A percentile compares a stretch with the other conserved stretches of the same genome.
Conservation (phyloP, 176 grass and related monocot species). For the Paspalum vaginatum region DNA sequence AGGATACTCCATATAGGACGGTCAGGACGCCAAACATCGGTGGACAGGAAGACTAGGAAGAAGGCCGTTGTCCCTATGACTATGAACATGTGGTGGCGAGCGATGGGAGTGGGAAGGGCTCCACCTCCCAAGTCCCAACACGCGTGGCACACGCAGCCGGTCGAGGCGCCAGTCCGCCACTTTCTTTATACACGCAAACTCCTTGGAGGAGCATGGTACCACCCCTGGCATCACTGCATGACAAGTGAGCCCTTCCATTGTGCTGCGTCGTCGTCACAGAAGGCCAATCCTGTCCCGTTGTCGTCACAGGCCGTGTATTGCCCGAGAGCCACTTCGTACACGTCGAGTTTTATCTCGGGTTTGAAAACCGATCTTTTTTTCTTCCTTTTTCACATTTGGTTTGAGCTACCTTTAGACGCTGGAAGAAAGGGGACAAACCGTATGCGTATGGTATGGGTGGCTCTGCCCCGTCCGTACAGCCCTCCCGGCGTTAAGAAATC, state of each 20-base stretch:
- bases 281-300: not conserved
- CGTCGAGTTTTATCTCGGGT: too few relatives aligned
- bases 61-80: slow-evolving; percentile 8
- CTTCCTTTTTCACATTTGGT: too few relatives aligned
- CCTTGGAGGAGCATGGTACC: too few relatives aligned
- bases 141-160: slow-evolving; percentile 29
- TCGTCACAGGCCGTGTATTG: too few relatives aligned
- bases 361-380: too few relatives aligned
- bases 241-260: not conserved
- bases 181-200: slow-evolving; percentile 6
- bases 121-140: slow-evolving; percentile 29
- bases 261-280: not conserved
- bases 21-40: not conserved
- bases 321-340: too few relatives aligned
- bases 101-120: slow-evolving; percentile 4
- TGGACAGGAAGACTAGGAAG: slow-evolving; percentile 19
- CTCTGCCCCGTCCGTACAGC: slow-evolving; percentile 30
- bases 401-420: not conserved
- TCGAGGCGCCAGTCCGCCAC: not conserved
- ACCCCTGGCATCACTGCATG: not conserved
- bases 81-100: not conserved
- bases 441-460: slow-evolving; percentile 16
- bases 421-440: not conserved
- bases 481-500: not conserved
- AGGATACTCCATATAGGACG: slow-evolving; percentile 25